Percentiles rank a stretch among this genome's conserved stretches.
Evolutionary conservation across 352 stramenopile genomes (phyloP).

Genomic region (Thalassiosira oceanica): DNA sequence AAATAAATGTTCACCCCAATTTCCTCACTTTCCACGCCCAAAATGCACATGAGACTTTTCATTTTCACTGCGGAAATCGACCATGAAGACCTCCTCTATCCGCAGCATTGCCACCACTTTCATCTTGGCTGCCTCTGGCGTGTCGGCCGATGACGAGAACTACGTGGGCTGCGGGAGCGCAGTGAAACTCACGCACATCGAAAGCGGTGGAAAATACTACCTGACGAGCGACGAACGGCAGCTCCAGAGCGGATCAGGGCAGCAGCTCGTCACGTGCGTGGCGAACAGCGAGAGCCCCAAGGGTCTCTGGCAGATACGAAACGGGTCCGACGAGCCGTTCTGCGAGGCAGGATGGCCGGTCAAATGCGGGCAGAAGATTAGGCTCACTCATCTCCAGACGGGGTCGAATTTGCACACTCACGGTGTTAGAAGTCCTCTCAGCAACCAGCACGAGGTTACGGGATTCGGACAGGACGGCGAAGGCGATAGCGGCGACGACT

Average conservation of each 20-base stretch:
- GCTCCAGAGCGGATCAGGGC: constrained; percentile 65
- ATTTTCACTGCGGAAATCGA: too few species aligned
- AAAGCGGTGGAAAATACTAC: constrained; percentile 64
- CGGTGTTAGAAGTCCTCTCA: constrained; percentile 68
- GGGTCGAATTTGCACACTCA: constrained; percentile 83
- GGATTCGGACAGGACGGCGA: constrained; percentile 77
- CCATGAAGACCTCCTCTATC: neutral
- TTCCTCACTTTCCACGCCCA: too few species aligned
- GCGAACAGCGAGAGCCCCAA: constrained; percentile 40
- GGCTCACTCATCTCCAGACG: constrained; percentile 80
- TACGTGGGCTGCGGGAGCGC: constrained; percentile 81
- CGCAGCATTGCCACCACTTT: neutral
- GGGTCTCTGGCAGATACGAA: constrained; percentile 71
- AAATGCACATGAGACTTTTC: too few species aligned
- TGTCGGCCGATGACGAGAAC: neutral
- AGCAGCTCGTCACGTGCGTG: constrained; percentile 82
- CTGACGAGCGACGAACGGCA: constrained; percentile 77
- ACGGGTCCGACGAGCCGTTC: constrained; percentile 18
- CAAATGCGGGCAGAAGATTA: constrained; percentile 67
- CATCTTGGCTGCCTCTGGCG: neutral
- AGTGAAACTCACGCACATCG: constrained; percentile 80
- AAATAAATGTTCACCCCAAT: too few species aligned
- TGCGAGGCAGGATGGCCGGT: constrained; percentile 65
- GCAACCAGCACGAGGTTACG: constrained; percentile 81
- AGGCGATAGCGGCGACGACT: constrained; percentile 82